Percentiles rank a stretch among this genome's conserved stretches.
Conservation (phyloP, 441 rosid species). For the Erodium texanum region DNA sequence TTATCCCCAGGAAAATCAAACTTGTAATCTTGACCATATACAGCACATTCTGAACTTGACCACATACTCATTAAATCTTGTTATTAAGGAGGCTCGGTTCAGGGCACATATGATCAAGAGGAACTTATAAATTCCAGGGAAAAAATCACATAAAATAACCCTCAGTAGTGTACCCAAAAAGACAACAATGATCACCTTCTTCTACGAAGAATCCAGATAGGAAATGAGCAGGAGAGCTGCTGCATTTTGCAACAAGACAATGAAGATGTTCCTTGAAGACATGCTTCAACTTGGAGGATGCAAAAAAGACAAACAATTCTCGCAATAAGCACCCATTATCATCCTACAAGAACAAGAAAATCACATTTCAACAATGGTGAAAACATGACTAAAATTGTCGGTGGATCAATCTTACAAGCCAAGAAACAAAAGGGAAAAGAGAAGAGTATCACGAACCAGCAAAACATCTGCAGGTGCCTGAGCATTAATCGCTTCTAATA, state of each 20-base stretch:
- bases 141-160: no score
- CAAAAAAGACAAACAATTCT: conserved; percentile 64
- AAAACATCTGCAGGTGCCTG: conserved; percentile 29
- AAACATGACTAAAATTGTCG: not conserved
- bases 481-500: conserved; percentile 43
- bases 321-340: conserved; percentile 36
- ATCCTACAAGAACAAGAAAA: conserved; percentile 36
- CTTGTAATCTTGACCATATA: no score
- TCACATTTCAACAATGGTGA: not conserved
- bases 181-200: conserved; percentile 45
- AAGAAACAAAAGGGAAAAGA: conserved; percentile 12
- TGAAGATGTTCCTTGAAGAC: conserved; percentile 63
- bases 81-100: no score
- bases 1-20: no score
- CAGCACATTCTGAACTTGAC: no score
- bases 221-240: conserved; percentile 55
- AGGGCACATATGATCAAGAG: no score
- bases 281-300: conserved; percentile 43
- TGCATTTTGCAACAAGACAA: conserved; percentile 54
- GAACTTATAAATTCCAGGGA: no score
- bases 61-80: no score
- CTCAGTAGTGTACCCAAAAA: not conserved
- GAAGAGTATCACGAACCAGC: conserved; percentile 45
- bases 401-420: conserved; percentile 11
- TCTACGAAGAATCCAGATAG: conserved; percentile 51